phyloP scores from a whole-genome alignment of 192 early-diverging fungal genomes.

The Podila epigama region DNA sequence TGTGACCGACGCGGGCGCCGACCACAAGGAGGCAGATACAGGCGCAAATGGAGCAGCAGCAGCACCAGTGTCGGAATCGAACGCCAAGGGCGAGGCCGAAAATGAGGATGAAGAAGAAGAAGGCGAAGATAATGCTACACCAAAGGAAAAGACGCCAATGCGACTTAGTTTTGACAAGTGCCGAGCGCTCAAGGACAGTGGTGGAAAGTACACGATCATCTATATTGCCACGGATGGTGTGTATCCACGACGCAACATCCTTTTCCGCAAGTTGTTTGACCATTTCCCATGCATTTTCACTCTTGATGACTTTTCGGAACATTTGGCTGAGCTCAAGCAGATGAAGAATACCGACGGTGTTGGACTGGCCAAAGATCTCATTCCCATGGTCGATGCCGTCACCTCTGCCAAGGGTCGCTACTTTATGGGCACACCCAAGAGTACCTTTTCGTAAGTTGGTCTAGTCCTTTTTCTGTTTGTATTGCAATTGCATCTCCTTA shows the following conservation, averaged over 20 bases:
- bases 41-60: too few species aligned
- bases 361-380: slow-evolving; percentile 51
- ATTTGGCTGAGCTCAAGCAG: slow-evolving; percentile 27
- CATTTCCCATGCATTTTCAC: slow-evolving; percentile 64
- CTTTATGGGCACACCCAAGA: slow-evolving; percentile 60
- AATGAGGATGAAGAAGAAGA: background rate
- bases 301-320: slow-evolving; percentile 55
- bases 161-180: slow-evolving; percentile 10
- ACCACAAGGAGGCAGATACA: too few species aligned
- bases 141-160: background rate
- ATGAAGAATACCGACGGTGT: slow-evolving; percentile 54
- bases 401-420: slow-evolving; percentile 57
- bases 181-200: slow-evolving; percentile 2
- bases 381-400: slow-evolving; percentile 64
- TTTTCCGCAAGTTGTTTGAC: slow-evolving; percentile 50
- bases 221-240: slow-evolving; percentile 52
- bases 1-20: too few species aligned
- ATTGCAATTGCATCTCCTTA: background rate
- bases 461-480: background rate
- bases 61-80: background rate
- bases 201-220: slow-evolving; percentile 35
- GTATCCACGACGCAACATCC: slow-evolving; percentile 40
- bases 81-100: background rate
- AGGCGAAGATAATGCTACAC: background rate
- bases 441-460: slow-evolving; percentile 53